Evolutionary conservation across 2,329 filamentous ascomycete genomes (phyloP), one percentile per base, ranked within the genome.

Genomic region (Iodosphaeria phyllophila): DNA sequence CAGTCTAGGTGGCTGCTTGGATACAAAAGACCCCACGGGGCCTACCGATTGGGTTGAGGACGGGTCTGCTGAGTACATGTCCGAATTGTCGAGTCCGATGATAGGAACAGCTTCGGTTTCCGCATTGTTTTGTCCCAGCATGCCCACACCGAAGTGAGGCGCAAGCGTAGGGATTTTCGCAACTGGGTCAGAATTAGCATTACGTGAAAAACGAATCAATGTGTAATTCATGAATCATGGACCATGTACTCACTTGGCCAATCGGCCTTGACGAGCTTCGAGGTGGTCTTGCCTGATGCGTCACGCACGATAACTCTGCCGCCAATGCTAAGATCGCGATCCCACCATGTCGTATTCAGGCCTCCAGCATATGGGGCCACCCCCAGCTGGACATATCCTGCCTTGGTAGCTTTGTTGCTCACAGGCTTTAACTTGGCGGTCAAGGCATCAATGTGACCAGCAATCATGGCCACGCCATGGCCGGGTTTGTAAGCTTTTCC

Each of bases 61-160:
- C 20, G 45, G 35, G n/a, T n/a, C n/a, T n/a, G n/a, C n/a, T n/a
- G n/a, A n/a, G 22, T 47, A 44, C 16, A 67, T 35, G 35, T 72
- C 66, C 6, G 71, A 67, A 46, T 74, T 74, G 38, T 93, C 83
- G 10, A 95, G 60, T 11, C 86, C 89, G 33, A 95, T 78, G 32
- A 95, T 82, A 7, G 89, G 89, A 1, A 92, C 83, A 53, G 89
- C 83, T 44, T 95, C 74, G 0, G 86, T 95, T 54, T 98, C 89
- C 37, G 64, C 63, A 47, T 98, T 95, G 52, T 68, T 62, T 28
- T 51, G 47, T 24, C 69, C 69, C 44, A 66, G 56, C 56, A 73
- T 72, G 13, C 66, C 74, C 22, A 77, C 64, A 26, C 89, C 89
- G 40, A 98, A 95, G 50, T 98, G 89, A 29, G 83, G 83, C 14